A percentile compares a stretch with the other conserved stretches of the same genome.
Evolutionary conservation across 106 monocot species (phyloP).

Genomic region (Hemerocallis citrina): DNA sequence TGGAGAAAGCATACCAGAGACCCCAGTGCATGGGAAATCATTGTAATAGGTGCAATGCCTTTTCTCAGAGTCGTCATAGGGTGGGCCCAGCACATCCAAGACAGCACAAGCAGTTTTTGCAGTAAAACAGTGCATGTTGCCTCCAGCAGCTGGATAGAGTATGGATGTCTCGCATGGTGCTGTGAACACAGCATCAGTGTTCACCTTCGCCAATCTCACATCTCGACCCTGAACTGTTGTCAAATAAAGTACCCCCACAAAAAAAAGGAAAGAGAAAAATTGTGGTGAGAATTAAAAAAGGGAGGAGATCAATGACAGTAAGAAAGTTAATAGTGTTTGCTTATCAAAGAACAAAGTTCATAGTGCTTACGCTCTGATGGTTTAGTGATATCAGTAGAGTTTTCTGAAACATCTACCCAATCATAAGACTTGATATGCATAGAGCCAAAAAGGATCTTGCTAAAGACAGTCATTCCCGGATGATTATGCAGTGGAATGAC

Average conservation of each 20-base stretch:
- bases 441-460: slow-evolving; percentile 95
- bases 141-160: slow-evolving; percentile 70
- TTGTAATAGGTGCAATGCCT: slow-evolving; percentile 79
- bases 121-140: slow-evolving; percentile 82
- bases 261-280: not conserved
- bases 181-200: slow-evolving; percentile 43
- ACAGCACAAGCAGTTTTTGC: slow-evolving; percentile 70
- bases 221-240: slow-evolving; percentile 15
- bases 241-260: not conserved
- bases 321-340: not conserved
- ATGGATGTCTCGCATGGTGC: slow-evolving; percentile 77
- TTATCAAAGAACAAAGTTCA: not conserved
- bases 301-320: not conserved
- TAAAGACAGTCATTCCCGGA: slow-evolving; percentile 93
- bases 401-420: slow-evolving; percentile 58
- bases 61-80: slow-evolving; percentile 52
- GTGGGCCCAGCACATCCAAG: slow-evolving; percentile 86
- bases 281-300: slow-evolving; percentile 1
- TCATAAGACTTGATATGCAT: slow-evolving; percentile 98
- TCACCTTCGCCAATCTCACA: slow-evolving; percentile 45
- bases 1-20: slow-evolving; percentile 33
- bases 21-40: slow-evolving; percentile 26
- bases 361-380: slow-evolving; percentile 1
- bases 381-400: not conserved
- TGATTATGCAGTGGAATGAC: slow-evolving; percentile 98